Conservation (phyloP, 169 alveolate genomes). For the Cryptosporidium sp. region DNA sequence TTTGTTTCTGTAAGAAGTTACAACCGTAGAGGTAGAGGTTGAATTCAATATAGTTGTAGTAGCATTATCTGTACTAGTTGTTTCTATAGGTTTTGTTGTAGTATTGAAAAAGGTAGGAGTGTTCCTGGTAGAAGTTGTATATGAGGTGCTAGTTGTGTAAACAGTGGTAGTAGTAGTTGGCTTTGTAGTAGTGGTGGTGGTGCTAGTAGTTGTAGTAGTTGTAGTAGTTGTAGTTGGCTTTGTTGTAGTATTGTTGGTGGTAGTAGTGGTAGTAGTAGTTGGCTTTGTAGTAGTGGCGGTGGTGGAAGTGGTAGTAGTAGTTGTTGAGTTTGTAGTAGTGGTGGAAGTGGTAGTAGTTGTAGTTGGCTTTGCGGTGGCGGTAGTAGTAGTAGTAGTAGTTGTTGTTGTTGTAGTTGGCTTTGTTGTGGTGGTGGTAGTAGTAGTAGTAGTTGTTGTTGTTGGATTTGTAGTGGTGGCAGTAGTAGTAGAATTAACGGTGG, state of each 20-base stretch:
- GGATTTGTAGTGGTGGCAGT: no score
- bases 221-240: constrained; percentile 77
- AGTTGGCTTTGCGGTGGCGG: constrained; percentile 24
- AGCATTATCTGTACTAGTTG: no score
- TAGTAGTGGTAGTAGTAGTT: constrained; percentile 54
- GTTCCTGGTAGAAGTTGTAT: constrained; percentile 49
- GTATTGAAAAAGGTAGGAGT: no score
- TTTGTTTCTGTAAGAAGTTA: no score
- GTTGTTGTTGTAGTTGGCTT: constrained; percentile 74
- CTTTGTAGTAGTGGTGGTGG: constrained; percentile 71
- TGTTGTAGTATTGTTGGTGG: constrained; percentile 78
- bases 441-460: no score
- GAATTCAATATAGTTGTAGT: no score
- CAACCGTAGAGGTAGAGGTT: no score
- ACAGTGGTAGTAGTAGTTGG: constrained; percentile 75
- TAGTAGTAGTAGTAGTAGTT: constrained; percentile 47
- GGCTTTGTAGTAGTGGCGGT: constrained; percentile 53
- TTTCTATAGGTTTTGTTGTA: no score
- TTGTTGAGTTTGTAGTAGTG: constrained; percentile 67
- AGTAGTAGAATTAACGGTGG: no score
- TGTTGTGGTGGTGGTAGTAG: no score
- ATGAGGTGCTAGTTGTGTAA: constrained; percentile 66
- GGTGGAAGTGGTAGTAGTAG: constrained; percentile 75
- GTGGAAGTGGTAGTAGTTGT: constrained; percentile 54
- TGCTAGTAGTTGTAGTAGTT: constrained; percentile 49